These are phyloP conservation scores for Phoma sp. DNA, from an alignment of 2,329 filamentous ascomycete genomes.

Conservation along the genomic window DNA sequence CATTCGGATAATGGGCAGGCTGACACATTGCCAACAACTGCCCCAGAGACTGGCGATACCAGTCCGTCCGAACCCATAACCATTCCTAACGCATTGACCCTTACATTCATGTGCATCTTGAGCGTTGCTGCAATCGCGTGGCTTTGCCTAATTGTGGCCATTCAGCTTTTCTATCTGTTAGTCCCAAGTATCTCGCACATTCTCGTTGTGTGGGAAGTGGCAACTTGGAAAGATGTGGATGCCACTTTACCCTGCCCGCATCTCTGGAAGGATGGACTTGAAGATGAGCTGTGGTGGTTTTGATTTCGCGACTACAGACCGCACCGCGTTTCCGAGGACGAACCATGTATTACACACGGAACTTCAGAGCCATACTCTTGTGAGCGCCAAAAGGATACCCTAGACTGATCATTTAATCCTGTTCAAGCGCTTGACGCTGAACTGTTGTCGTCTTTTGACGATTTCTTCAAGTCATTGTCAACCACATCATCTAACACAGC, in stretches of 20 bases:
- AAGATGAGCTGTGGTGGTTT: background rate
- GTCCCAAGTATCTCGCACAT: background rate
- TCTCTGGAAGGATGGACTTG: background rate
- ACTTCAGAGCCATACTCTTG: too few relatives aligned
- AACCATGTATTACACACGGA: too few relatives aligned
- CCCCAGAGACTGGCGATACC: background rate
- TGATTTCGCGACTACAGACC: too few relatives aligned
- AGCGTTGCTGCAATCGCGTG: background rate
- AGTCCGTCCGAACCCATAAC: background rate
- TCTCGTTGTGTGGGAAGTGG: background rate
- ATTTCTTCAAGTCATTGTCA: slow-evolving; percentile 21
- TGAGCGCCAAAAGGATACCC: too few relatives aligned
- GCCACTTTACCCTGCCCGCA: background rate
- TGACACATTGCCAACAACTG: background rate
- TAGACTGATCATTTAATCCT: too few relatives aligned
- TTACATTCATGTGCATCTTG: background rate
- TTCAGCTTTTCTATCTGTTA: background rate
- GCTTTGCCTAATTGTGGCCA: background rate
- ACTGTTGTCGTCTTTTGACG: background rate
- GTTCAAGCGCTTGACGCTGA: background rate
- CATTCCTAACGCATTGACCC: background rate
- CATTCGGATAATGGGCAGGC: too few relatives aligned
- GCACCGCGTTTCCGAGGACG: too few relatives aligned
- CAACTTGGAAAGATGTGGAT: background rate
- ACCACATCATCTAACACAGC: slow-evolving; percentile 25